A percentile compares a stretch with the other conserved stretches of the same genome.
These are phyloP conservation scores for Piper longum DNA, from an alignment of 164 flowering plant genomes.

Conservation along the genomic window DNA sequence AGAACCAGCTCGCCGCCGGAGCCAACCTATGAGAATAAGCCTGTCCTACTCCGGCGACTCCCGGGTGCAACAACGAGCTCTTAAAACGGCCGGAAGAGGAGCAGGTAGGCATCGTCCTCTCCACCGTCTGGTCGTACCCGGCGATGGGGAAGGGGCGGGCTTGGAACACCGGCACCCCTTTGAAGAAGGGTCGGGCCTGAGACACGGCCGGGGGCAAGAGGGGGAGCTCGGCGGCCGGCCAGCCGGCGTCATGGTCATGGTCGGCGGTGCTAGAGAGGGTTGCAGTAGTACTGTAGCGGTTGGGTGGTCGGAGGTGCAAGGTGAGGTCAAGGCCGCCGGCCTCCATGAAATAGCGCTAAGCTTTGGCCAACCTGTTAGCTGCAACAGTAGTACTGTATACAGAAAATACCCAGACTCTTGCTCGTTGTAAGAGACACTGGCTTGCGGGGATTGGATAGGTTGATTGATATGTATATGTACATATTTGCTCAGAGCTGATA, in stretches of 20 bases:
- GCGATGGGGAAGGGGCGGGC: conserved; percentile 39
- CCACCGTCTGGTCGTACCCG: conserved; percentile 11
- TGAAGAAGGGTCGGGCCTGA: conserved; percentile 26
- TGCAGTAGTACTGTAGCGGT: conserved; percentile 3
- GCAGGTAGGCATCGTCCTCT: conserved; percentile 11
- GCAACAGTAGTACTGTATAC: too few relatives aligned
- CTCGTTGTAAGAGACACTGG: conserved; percentile 8
- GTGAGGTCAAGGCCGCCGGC: conserved; percentile 48
- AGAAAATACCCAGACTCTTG: conserved; percentile 3
- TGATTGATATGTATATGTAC: too few relatives aligned
- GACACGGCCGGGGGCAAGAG: too few relatives aligned
- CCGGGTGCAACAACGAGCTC: conserved; percentile 15
- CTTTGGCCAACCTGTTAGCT: conserved; percentile 28
- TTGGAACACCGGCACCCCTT: conserved; percentile 55
- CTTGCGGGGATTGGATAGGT: too few relatives aligned
- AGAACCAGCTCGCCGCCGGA: conserved; percentile 19
- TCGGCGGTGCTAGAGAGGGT: conserved; percentile 7
- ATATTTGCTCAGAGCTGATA: too few relatives aligned
- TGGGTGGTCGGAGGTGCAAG: conserved; percentile 52
- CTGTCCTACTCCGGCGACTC: not conserved
- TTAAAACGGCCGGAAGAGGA: conserved; percentile 3
- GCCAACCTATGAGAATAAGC: conserved; percentile 17
- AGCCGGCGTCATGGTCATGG: too few relatives aligned
- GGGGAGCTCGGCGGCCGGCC: too few relatives aligned
- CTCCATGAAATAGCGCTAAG: conserved; percentile 22